Conservation (phyloP, 2,329 filamentous ascomycete genomes). For the Macroventuria anomochaeta region DNA sequence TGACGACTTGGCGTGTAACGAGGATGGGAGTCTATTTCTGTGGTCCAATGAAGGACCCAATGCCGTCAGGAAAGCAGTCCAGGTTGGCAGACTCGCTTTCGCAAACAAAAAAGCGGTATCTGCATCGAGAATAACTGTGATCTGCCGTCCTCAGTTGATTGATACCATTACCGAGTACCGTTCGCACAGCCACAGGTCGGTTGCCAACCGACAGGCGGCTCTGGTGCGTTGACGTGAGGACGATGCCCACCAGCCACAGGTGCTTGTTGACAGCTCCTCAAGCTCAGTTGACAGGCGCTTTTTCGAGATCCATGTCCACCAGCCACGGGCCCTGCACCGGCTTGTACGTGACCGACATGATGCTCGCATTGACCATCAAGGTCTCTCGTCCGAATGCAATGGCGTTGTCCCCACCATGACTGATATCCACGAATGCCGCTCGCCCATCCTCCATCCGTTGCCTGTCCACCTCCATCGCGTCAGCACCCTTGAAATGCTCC, state of each 20-base stretch:
- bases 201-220: neutral
- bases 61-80: neutral
- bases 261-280: neutral
- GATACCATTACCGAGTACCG: neutral
- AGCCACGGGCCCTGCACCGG: slow-evolving; percentile 62
- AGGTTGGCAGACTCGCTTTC: slow-evolving; percentile 4
- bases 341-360: slow-evolving; percentile 59
- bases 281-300: neutral
- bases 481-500: slow-evolving; percentile 25
- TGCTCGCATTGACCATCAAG: slow-evolving; percentile 64
- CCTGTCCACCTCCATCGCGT: slow-evolving; percentile 27
- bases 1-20: slow-evolving; percentile 5
- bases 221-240: neutral
- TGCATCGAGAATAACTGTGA: neutral
- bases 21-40: slow-evolving; percentile 8
- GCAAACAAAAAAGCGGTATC: neutral
- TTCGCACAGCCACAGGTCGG: slow-evolving; percentile 7
- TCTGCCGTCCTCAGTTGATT: neutral
- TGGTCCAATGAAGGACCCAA: neutral
- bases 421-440: slow-evolving; percentile 42
- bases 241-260: neutral
- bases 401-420: slow-evolving; percentile 30
- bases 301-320: slow-evolving; percentile 58
- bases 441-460: slow-evolving; percentile 28
- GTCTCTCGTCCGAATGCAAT: slow-evolving; percentile 59